These are phyloP conservation scores for Phaeosphaeriaceae sp. DNA, from an alignment of 2,329 filamentous ascomycete species.

Conservation along the genomic window DNA sequence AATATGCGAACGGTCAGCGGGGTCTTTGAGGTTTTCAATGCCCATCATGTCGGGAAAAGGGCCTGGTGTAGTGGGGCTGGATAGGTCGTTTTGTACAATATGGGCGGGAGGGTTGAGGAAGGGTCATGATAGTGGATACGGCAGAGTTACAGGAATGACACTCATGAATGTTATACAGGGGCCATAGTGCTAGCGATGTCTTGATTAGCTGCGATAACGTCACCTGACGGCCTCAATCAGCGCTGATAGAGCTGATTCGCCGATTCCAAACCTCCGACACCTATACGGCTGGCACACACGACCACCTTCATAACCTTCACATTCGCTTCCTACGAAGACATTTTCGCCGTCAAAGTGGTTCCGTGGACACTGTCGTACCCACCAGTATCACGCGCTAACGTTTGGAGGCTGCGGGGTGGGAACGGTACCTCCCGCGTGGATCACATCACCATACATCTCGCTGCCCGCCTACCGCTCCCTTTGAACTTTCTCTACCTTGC, in stretches of 20 bases:
- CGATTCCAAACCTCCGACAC: background rate
- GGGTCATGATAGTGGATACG: conserved; percentile 17
- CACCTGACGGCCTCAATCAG: conserved; percentile 22
- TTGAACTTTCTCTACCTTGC: conserved; percentile 7
- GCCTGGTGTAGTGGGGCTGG: conserved; percentile 28
- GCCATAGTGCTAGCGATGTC: conserved; percentile 10
- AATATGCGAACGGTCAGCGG: conserved; percentile 39
- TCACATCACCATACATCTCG: conserved; percentile 15
- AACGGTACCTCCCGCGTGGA: conserved; percentile 10
- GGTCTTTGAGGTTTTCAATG: conserved; percentile 23
- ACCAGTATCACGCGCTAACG: background rate
- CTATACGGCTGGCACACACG: background rate
- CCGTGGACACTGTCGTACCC: background rate
- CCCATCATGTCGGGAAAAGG: conserved; percentile 18
- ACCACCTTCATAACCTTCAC: background rate
- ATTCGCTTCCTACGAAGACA: background rate
- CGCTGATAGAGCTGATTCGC: conserved; percentile 1
- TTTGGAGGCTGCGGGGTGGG: conserved; percentile 11
- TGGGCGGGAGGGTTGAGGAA: conserved; percentile 16
- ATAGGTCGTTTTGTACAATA: conserved; percentile 23
- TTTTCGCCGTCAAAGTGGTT: background rate
- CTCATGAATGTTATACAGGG: conserved; percentile 6
- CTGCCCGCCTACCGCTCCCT: conserved; percentile 1
- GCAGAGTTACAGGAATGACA: conserved; percentile 17
- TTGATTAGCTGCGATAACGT: conserved; percentile 25